Conservation (phyloP, 352 stramenopile species). For the Phytophthora sansomeana region DNA sequence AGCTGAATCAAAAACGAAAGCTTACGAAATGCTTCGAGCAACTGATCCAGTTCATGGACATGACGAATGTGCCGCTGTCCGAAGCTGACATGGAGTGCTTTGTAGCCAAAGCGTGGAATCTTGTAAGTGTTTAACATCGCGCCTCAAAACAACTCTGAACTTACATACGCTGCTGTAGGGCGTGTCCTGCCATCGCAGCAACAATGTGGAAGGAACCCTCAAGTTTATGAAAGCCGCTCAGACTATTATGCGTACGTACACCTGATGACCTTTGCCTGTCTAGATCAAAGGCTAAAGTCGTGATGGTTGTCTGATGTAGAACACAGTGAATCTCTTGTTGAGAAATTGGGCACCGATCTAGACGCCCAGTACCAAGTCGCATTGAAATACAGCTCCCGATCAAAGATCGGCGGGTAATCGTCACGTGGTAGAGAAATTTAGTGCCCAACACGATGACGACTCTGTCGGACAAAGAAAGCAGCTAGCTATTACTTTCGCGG, state of each 20-base stretch:
- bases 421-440: background rate
- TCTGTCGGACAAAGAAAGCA: background rate
- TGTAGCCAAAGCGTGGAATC: slow-evolving; percentile 78
- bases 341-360: slow-evolving; percentile 42
- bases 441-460: background rate
- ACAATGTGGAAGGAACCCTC: slow-evolving; percentile 40
- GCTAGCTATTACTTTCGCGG: background rate
- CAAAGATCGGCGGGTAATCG: slow-evolving; percentile 14
- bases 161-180: slow-evolving; percentile 33
- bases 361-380: slow-evolving; percentile 55
- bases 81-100: slow-evolving; percentile 78
- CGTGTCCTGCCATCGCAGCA: slow-evolving; percentile 41
- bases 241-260: slow-evolving; percentile 48
- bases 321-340: slow-evolving; percentile 35
- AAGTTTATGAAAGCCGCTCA: slow-evolving; percentile 59
- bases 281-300: background rate
- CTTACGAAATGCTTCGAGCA: slow-evolving; percentile 73
- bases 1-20: slow-evolving; percentile 48
- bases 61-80: slow-evolving; percentile 51
- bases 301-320: slow-evolving; percentile 30
- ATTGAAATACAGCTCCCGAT: slow-evolving; percentile 26
- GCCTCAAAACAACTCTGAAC: background rate
- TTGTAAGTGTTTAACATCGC: slow-evolving; percentile 46
- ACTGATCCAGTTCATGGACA: slow-evolving; percentile 61
- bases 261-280: background rate